Base-by-base conservation (phyloP, 2,329 filamentous ascomycete genomes). In the Ophiostoma piceae region DNA sequence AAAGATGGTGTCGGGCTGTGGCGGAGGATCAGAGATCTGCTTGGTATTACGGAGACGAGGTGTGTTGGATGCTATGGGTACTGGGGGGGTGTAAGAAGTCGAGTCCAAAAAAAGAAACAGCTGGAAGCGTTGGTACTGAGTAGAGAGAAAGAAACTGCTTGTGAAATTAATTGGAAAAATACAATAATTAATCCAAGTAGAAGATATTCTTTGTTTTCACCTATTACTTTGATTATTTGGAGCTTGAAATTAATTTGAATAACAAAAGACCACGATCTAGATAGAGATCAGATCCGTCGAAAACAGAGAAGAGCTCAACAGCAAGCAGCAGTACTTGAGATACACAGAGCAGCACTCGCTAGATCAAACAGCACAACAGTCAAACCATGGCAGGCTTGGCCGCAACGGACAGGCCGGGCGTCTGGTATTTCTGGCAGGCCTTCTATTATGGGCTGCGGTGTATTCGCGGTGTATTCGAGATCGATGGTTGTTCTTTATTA, bases 21-120 rank as follows among this genome's bases (percentile, higher is more conserved):
- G 39, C 39, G 51, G 35, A 37, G 65, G 39, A 62, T 62, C 57
- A 62, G 57, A 62, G 57, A 62, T 62, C 57, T 32, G 19, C 43
- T 47, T 47, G 39, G 39, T 41, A 41, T 41, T 41, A 41, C 39
- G 39, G 39, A 57, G n/a, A 9, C 22, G 60, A 64, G 60, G 60
- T 37, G 51, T 37, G 9, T 39, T 39, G 35, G 62, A 65, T n/a
- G 32, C 12, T 41, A 41, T 41, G 39, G 39, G 16, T 7, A 47
- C 43, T 19, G 26, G 64, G 68, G 64, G 47, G 64, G 60, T 16
- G 60, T 64, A 37, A 57, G 51, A 16, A n/a, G 60, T 32, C 11
- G 37, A 16, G 32, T n/a, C 62, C 62, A 65, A 65, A 65, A 65
- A 65, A 65, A 65, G 62, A 22, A 65, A 65, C 62, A 39, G 8